Evolutionary conservation across 169 alveolate genomes (phyloP).

Genomic region (Cryptosporidium baileyi): DNA sequence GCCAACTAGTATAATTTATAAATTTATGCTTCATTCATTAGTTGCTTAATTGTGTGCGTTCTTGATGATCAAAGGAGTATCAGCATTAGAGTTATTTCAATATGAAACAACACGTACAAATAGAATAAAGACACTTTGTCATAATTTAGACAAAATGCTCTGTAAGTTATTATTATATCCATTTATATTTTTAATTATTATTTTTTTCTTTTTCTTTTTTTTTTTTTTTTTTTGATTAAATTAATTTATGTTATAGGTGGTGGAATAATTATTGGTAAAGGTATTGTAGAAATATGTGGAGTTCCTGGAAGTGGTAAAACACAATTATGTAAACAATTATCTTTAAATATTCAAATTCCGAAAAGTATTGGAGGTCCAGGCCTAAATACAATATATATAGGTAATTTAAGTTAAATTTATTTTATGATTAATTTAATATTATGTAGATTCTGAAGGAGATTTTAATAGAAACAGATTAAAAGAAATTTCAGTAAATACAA

Average conservation of each 20-base stretch:
- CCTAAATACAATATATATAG: conserved; percentile 51
- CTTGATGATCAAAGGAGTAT: conserved; percentile 8
- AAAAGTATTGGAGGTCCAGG: conserved; percentile 67
- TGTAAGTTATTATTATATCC: conserved; percentile 1
- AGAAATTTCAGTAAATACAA: conserved; percentile 16
- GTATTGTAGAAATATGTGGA: conserved; percentile 65
- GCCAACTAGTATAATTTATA: no score
- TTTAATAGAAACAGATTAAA: conserved; percentile 39
- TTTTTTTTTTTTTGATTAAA: no score
- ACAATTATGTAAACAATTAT: conserved; percentile 14
- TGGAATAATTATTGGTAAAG: conserved; percentile 59
- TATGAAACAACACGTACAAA: conserved; percentile 43
- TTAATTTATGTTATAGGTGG: conserved; percentile 53
- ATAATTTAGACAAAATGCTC: conserved; percentile 24
- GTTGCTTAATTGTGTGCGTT: not conserved
- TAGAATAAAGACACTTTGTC: conserved; percentile 38
- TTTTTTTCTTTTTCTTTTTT: no score
- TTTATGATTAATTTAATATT: not conserved
- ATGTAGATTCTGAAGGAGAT: conserved; percentile 38
- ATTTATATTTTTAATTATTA: not conserved
- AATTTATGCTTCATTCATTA: not conserved
- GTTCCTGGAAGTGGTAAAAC: conserved; percentile 64
- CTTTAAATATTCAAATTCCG: conserved; percentile 63
- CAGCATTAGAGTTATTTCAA: conserved; percentile 49
- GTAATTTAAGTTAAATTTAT: not conserved